phyloP scores from a whole-genome alignment of 345 rosid species.

The Kandelia obovata region DNA sequence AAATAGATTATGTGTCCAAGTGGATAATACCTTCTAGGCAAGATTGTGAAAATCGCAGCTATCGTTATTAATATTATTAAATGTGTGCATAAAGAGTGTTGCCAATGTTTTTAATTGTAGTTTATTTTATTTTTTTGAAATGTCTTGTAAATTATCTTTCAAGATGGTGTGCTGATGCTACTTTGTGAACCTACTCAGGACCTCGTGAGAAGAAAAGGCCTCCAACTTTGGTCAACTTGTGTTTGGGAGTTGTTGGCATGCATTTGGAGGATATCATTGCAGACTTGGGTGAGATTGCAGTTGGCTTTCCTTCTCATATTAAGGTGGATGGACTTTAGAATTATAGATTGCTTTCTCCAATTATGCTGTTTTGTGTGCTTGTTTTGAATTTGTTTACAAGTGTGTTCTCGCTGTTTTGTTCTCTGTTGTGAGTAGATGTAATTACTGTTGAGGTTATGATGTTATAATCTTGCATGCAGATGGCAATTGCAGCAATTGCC shows the following conservation, averaged over 20 bases:
- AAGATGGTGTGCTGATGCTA: no score
- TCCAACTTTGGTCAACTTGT: constrained; percentile 63
- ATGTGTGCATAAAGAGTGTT: neutral
- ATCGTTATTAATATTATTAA: no score
- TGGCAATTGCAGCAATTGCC: constrained; percentile 70
- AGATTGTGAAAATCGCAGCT: no score
- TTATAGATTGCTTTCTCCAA: neutral
- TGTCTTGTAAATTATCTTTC: neutral
- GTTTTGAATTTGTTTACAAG: neutral
- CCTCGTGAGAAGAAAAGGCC: constrained; percentile 37
- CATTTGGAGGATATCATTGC: constrained; percentile 71
- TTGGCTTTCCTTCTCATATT: constrained; percentile 55
- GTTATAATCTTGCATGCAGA: constrained; percentile 32
- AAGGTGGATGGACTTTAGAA: constrained; percentile 41
- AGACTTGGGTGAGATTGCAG: constrained; percentile 59
- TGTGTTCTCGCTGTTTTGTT: neutral
- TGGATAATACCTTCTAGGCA: no score
- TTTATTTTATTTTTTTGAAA: neutral
- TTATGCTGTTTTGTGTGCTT: neutral
- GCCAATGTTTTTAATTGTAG: neutral
- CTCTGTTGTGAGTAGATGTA: neutral
- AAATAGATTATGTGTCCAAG: no score
- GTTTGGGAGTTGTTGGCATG: constrained; percentile 75
- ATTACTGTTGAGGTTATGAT: neutral
- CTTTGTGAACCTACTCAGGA: neutral